phyloP scores from a whole-genome alignment of 495 filamentous ascomycete genomes.

The Penicillium subrubescens region DNA sequence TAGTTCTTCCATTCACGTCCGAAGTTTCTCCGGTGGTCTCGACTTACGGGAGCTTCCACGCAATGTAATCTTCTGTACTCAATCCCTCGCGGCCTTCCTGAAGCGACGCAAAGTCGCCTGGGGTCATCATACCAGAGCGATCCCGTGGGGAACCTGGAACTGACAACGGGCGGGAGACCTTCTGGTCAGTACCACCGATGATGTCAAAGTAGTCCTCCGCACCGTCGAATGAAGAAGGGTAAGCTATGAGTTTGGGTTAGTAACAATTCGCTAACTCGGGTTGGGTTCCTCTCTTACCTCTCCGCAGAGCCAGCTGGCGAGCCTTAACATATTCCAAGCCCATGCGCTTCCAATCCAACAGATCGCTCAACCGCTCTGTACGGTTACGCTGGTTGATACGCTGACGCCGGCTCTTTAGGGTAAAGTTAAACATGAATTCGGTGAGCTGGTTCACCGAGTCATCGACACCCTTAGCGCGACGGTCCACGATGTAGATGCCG shows the following conservation, averaged over 20 bases:
- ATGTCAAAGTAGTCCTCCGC: conserved; percentile 78
- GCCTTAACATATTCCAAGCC: conserved; percentile 99
- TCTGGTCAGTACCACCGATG: conserved; percentile 86
- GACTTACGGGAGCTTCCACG: conserved; percentile 96
- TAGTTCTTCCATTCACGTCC: not conserved
- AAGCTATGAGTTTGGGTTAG: conserved; percentile 55
- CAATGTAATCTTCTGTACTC: conserved; percentile 94
- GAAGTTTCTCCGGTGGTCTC: not conserved
- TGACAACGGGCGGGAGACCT: conserved; percentile 90
- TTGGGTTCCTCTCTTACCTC: conserved; percentile 51
- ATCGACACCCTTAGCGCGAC: conserved; percentile 92
- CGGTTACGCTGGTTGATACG: conserved; percentile 98
- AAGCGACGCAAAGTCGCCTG: conserved; percentile 93
- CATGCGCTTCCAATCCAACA: conserved; percentile 99
- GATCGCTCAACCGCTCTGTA: conserved; percentile 92
- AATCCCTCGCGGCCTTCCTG: conserved; percentile 93
- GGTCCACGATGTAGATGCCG: conserved; percentile 98
- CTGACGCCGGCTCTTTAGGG: conserved; percentile 89
- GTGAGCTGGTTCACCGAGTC: conserved; percentile 95
- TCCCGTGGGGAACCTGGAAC: conserved; percentile 91
- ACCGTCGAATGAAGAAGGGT: conserved; percentile 78
- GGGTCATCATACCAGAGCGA: conserved; percentile 96
- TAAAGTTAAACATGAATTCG: conserved; percentile 92
- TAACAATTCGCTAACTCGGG: too few relatives aligned
- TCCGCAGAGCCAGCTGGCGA: conserved; percentile 83